phyloP scores from a whole-genome alignment of 1,139 yeast genomes.

The Zygoascus hellenicus region DNA sequence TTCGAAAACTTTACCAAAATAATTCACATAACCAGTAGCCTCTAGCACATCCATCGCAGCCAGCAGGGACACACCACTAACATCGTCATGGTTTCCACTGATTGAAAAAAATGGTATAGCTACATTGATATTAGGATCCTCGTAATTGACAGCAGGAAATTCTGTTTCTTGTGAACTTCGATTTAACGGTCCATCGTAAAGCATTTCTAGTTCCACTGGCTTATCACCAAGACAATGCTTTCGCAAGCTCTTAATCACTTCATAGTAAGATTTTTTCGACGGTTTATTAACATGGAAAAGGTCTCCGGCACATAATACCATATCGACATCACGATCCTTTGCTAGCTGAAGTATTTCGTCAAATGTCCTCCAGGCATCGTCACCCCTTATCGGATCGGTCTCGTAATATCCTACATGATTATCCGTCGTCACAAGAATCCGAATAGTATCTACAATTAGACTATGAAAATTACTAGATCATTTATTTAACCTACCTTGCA shows the following conservation, averaged over 20 bases:
- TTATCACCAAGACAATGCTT: conserved; percentile 74
- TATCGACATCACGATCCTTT: conserved; percentile 64
- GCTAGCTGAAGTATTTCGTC: conserved; percentile 78
- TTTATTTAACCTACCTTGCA: too few species aligned
- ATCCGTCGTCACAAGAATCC: conserved; percentile 83
- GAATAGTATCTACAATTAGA: conserved; percentile 47
- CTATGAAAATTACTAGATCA: too few species aligned
- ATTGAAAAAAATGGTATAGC: conserved; percentile 92
- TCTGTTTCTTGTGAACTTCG: conserved; percentile 41
- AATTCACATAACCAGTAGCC: conserved; percentile 78
- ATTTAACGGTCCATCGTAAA: conserved; percentile 69
- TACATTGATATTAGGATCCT: conserved; percentile 83
- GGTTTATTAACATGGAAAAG: conserved; percentile 89
- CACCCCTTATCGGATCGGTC: conserved; percentile 82
- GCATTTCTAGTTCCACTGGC: conserved; percentile 79
- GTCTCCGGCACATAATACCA: conserved; percentile 91
- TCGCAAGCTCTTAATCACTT: conserved; percentile 71
- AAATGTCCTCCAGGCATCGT: conserved; percentile 84
- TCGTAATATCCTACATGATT: conserved; percentile 95
- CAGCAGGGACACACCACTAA: conserved; percentile 75
- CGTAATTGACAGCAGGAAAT: conserved; percentile 55
- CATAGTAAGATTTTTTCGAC: conserved; percentile 75
- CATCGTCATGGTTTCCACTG: conserved; percentile 95
- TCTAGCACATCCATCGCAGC: conserved; percentile 83
- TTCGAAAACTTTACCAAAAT: conserved; percentile 78